Evolutionary conservation across 352 stramenopile species (phyloP), one percentile per base, ranked within the genome.

Genomic region (Globisporangium cederbergense): DNA sequence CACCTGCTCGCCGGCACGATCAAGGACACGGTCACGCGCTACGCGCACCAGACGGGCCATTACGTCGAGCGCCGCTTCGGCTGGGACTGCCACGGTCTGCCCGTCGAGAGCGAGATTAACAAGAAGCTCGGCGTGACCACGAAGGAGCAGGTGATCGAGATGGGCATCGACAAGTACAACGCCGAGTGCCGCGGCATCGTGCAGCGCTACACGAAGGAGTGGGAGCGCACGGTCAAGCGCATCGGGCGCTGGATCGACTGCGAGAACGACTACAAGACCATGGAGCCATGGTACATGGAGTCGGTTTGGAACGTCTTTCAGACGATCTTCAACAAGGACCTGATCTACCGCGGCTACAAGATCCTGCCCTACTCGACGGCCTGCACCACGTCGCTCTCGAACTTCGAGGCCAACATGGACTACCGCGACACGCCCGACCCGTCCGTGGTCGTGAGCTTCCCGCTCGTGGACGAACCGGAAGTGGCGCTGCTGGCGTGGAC

Each of bases 261-360:
- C 77, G 74, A 99, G 75, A 99, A 99, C 81, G 98, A 99, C 82
- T 99, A 99, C 85, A 99, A 99, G 82, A 99, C 98, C 14, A 99
- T 99, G 96, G 97, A 99, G 77, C 91, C 97, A 6, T 97, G 86
- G 70, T 99, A 99, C 88, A 99, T 99, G 98, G 98, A 99, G 80
- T 97, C 79, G 62, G 97, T 99, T 16, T 99, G 98, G 97, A 99
- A 98, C 93, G 97, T 99, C 28, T 99, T 99, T 83, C 93, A 95
- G 63, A 94, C 90, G 53, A 91, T 99, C 55, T 99, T 98, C 75
- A 85, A 99, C 57, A 99, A 99, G 79, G 87, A 95, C 45, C 86
- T 99, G 36, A 91, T 99, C 43, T 99, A 99, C 81, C 91, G 97
- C 49, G 98, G 98, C 34, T 99, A 98, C 85, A 99, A 99, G 86